Evolutionary conservation across 2,329 filamentous ascomycete species (phyloP).

Genomic region (Aspergillus sp.): DNA sequence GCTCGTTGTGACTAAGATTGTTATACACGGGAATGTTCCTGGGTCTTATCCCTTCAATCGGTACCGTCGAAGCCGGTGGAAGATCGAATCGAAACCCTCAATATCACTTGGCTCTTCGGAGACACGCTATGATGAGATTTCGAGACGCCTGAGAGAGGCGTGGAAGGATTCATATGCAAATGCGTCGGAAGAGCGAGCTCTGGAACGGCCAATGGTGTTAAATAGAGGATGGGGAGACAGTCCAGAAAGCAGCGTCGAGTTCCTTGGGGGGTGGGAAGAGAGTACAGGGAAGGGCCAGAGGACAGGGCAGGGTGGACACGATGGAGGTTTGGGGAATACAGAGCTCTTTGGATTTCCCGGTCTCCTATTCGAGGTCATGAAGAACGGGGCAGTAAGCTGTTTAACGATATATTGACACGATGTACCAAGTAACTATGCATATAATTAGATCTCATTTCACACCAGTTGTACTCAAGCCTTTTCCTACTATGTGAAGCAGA

Average conservation of each 20-base stretch:
- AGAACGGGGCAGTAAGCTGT: slow-evolving; percentile 85
- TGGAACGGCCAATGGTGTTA: slow-evolving; percentile 71
- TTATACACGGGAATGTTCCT: slow-evolving; percentile 91
- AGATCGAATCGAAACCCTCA: slow-evolving; percentile 55
- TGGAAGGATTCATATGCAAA: slow-evolving; percentile 68
- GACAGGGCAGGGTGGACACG: slow-evolving; percentile 43
- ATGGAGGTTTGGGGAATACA: slow-evolving; percentile 66
- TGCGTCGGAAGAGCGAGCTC: slow-evolving; percentile 52
- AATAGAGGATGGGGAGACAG: slow-evolving; percentile 91
- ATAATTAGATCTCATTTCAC: no score
- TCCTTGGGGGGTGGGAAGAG: slow-evolving; percentile 84
- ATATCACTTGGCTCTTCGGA: slow-evolving; percentile 66
- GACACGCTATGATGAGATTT: slow-evolving; percentile 72
- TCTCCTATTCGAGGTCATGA: slow-evolving; percentile 90
- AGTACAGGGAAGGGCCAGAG: slow-evolving; percentile 50
- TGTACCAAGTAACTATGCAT: no score
- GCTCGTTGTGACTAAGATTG: slow-evolving; percentile 84
- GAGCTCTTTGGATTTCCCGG: slow-evolving; percentile 93
- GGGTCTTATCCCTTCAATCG: slow-evolving; percentile 97
- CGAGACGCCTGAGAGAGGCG: slow-evolving; percentile 63
- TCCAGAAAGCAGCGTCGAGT: slow-evolving; percentile 83
- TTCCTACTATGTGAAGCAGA: no score
- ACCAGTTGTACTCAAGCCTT: no score
- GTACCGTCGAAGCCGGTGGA: slow-evolving; percentile 86
- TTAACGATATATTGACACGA: slow-evolving; percentile 73